A percentile compares a stretch with the other conserved stretches of the same genome.
These are phyloP conservation scores for Cyclotella atomus DNA, from an alignment of 108 stramenopile genomes.

Conservation along the genomic window DNA sequence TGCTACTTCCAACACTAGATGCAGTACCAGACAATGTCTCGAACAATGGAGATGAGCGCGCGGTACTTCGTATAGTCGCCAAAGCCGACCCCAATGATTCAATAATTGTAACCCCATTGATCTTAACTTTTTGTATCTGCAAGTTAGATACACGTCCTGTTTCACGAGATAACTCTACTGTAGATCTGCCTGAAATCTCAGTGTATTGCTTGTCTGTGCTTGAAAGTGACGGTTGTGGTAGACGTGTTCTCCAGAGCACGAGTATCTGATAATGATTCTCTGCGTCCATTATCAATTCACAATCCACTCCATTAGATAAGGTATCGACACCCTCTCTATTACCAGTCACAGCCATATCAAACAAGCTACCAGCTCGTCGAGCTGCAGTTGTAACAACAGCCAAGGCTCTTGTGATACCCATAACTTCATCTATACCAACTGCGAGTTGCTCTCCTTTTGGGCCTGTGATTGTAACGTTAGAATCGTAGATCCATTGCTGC, in stretches of 20 bases:
- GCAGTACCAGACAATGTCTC: slow-evolving; percentile 1
- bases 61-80: slow-evolving; percentile 31
- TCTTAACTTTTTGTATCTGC: slow-evolving; percentile 32
- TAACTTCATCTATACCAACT: slow-evolving; percentile 42
- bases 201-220: slow-evolving; percentile 9
- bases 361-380: slow-evolving; percentile 32
- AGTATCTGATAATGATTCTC: slow-evolving; percentile 31
- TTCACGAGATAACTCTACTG: slow-evolving; percentile 10
- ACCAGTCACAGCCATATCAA: slow-evolving; percentile 35
- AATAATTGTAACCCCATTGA: slow-evolving; percentile 30
- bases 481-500: slow-evolving; percentile 28
- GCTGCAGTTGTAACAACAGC: slow-evolving; percentile 30
- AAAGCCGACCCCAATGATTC: slow-evolving; percentile 36
- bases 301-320: slow-evolving; percentile 17
- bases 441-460: slow-evolving; percentile 34
- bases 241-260: slow-evolving; percentile 38
- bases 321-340: slow-evolving; percentile 7
- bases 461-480: slow-evolving; percentile 36
- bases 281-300: slow-evolving; percentile 42
- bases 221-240: slow-evolving; percentile 15
- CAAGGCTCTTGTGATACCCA: slow-evolving; percentile 36
- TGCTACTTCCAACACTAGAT: neutral
- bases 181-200: slow-evolving; percentile 35
- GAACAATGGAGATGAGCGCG: slow-evolving; percentile 29
- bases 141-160: slow-evolving; percentile 33